A percentile compares a stretch with the other conserved stretches of the same genome.
Evolutionary conservation across 441 rosid species (phyloP).

Genomic region (Francoa sonchifolia): DNA sequence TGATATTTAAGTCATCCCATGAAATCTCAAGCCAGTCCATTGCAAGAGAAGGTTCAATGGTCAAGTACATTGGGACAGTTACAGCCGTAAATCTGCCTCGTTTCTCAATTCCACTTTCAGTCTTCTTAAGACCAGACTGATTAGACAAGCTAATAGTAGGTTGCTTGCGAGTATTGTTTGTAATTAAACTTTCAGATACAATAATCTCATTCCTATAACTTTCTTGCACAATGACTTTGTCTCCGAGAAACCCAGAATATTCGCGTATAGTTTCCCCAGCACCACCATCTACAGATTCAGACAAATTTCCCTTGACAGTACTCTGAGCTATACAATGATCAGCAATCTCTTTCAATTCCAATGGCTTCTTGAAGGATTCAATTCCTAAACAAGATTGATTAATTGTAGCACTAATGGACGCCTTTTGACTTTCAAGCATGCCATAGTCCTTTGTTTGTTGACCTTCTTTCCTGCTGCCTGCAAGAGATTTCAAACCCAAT

Average conservation of each 20-base stretch:
- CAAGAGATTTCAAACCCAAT: slow-evolving; percentile 13
- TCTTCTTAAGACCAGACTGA: slow-evolving; percentile 25
- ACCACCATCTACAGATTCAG: slow-evolving; percentile 18
- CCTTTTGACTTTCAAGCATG: slow-evolving; percentile 16
- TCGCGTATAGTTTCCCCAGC: slow-evolving; percentile 16
- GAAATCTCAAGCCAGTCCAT: slow-evolving; percentile 95
- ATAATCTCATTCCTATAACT: slow-evolving; percentile 25
- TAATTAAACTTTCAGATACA: slow-evolving; percentile 19
- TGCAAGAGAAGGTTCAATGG: slow-evolving; percentile 88
- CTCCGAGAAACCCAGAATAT: slow-evolving; percentile 20
- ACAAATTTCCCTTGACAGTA: neutral
- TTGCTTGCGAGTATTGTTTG: slow-evolving; percentile 21
- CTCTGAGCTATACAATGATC: neutral
- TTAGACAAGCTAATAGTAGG: slow-evolving; percentile 19
- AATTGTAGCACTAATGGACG: slow-evolving; percentile 14
- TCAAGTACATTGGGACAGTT: slow-evolving; percentile 47
- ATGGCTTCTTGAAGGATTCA: slow-evolving; percentile 21
- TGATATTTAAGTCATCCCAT: slow-evolving; percentile 82
- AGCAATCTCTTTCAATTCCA: slow-evolving; percentile 16
- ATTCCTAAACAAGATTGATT: slow-evolving; percentile 20
- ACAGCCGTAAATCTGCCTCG: slow-evolving; percentile 22
- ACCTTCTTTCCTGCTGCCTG: slow-evolving; percentile 31
- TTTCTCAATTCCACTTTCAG: slow-evolving; percentile 26
- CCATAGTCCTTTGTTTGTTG: slow-evolving; percentile 18
- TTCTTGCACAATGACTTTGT: slow-evolving; percentile 15